These are phyloP conservation scores for Suhomyces kilbournensis DNA, from an alignment of 805 yeast species.

Conservation along the genomic window DNA sequence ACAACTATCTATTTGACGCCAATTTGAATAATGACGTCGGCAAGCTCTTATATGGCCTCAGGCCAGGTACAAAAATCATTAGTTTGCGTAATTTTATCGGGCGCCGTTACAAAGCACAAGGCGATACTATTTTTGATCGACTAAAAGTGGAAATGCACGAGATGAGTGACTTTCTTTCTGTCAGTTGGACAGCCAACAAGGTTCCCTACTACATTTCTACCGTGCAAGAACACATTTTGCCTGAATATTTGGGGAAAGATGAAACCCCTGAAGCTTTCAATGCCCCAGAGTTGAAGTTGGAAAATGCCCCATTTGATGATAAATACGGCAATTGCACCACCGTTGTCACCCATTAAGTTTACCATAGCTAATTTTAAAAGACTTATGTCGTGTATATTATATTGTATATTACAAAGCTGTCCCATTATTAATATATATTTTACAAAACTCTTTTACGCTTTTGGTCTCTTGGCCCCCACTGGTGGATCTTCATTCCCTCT, in stretches of 20 bases:
- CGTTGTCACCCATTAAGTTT: constrained; percentile 24
- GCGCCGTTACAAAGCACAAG: constrained; percentile 64
- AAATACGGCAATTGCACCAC: constrained; percentile 68
- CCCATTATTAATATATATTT: neutral
- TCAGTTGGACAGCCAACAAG: constrained; percentile 88
- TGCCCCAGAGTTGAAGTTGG: neutral
- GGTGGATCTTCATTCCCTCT: neutral
- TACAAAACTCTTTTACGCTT: neutral
- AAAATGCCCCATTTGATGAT: constrained; percentile 36
- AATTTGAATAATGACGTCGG: constrained; percentile 67
- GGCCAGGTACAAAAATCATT: constrained; percentile 74
- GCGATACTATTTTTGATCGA: constrained; percentile 59
- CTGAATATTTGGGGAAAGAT: constrained; percentile 26
- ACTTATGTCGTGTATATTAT: neutral
- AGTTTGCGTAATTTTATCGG: constrained; percentile 79
- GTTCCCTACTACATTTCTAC: constrained; percentile 77
- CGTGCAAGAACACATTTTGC: constrained; percentile 43
- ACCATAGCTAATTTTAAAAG: neutral
- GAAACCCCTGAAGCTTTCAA: neutral
- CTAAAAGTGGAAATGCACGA: constrained; percentile 58
- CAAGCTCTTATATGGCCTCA: constrained; percentile 57
- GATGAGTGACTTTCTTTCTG: constrained; percentile 66
- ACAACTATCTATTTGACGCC: constrained; percentile 83
- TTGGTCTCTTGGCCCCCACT: neutral
- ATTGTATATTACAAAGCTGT: constrained; percentile 6